phyloP scores from a whole-genome alignment of 495 filamentous ascomycete genomes.

The Cairneyella variabilis region DNA sequence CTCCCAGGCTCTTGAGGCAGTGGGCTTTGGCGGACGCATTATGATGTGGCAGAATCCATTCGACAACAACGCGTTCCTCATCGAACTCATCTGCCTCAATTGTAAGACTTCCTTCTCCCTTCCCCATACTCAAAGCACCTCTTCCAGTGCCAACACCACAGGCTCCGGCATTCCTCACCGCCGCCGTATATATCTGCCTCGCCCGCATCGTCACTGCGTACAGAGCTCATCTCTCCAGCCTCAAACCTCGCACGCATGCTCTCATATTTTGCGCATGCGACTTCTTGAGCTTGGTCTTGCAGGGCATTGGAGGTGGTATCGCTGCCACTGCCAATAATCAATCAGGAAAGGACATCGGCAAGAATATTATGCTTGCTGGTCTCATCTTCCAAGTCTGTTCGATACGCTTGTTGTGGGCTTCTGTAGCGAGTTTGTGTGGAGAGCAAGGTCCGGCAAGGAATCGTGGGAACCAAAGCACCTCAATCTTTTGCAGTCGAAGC shows the following conservation, averaged over 20 bases:
- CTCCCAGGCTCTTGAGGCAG: not conserved
- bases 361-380: conserved; percentile 3
- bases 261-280: conserved; percentile 53
- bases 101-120: not conserved
- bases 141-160: not conserved
- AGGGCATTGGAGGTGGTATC: conserved; percentile 56
- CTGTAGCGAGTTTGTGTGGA: not conserved
- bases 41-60: not conserved
- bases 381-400: conserved; percentile 6
- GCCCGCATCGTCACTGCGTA: conserved; percentile 51
- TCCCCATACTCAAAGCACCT: not conserved
- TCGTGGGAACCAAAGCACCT: not conserved
- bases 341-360: not conserved
- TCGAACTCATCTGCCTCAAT: not conserved
- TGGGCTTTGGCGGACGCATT: not conserved
- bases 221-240: conserved; percentile 54
- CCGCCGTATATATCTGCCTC: conserved; percentile 59
- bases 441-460: not conserved
- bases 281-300: conserved; percentile 55
- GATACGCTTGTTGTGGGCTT: not conserved
- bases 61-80: not conserved
- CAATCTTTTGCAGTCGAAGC: not conserved
- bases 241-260: conserved; percentile 49
- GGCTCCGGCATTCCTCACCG: conserved; percentile 55
- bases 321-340: not conserved